Percentiles rank a stretch among this genome's conserved stretches.
Conservation (phyloP, 148 eudicot genomes). For the Camellia lanceoleosa region DNA sequence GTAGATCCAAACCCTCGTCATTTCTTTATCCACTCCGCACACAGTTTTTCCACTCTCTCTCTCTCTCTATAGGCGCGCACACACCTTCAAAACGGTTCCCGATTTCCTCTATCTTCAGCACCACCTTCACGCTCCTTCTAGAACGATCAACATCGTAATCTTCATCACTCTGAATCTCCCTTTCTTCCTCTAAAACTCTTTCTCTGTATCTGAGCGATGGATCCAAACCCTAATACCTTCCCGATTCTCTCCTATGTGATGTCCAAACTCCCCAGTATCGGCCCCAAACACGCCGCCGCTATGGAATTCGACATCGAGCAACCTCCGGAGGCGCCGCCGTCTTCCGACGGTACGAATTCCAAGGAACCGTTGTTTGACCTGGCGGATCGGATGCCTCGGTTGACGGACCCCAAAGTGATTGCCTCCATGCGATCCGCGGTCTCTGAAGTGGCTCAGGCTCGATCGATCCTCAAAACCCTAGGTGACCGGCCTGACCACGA, state of each 20-base stretch:
- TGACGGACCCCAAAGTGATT: constrained; percentile 61
- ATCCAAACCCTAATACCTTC: constrained; percentile 57
- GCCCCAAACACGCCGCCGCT: constrained; percentile 19
- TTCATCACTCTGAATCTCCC: neutral
- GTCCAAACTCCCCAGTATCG: constrained; percentile 55
- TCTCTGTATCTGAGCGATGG: constrained; percentile 33
- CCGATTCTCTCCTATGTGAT: constrained; percentile 83
- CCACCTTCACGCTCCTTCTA: neutral
- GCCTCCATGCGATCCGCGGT: constrained; percentile 66
- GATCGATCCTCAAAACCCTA: constrained; percentile 52
- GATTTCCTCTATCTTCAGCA: too few relatives aligned
- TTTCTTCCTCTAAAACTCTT: neutral
- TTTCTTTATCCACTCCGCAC: neutral
- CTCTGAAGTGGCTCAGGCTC: constrained; percentile 58
- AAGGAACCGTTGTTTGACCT: constrained; percentile 47
- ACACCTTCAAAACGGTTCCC: too few relatives aligned
- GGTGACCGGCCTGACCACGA: constrained; percentile 86
- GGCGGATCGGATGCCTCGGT: constrained; percentile 65
- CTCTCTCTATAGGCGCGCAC: too few relatives aligned
- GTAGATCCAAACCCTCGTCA: neutral
- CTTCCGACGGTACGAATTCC: neutral
- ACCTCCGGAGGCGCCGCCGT: constrained; percentile 27
- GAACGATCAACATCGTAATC: too few relatives aligned
- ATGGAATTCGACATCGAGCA: constrained; percentile 67
- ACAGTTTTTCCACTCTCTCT: too few relatives aligned